Percentiles rank a stretch among this genome's conserved stretches.
Evolutionary conservation across 345 rosid genomes (phyloP).

Genomic region (Lagerstroemia speciosa): DNA sequence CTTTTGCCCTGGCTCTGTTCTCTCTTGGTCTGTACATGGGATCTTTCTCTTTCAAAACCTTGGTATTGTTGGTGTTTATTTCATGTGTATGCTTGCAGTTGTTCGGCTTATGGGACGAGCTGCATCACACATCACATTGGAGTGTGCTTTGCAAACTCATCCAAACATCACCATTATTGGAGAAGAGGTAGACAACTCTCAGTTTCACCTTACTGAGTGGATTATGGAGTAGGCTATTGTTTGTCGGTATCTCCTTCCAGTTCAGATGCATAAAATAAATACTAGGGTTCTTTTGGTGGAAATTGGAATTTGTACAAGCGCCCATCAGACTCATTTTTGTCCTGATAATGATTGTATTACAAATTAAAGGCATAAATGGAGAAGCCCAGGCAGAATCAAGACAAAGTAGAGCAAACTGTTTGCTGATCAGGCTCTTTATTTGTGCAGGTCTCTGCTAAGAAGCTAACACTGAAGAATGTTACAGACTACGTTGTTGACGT

Average conservation of each 20-base stretch:
- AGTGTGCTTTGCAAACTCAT: slow-evolving; percentile 97
- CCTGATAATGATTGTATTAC: neutral
- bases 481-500: slow-evolving; percentile 82
- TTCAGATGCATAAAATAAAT: neutral
- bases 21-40: neutral
- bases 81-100: slow-evolving; percentile 32
- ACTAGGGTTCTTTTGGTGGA: neutral
- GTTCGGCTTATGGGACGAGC: slow-evolving; percentile 99
- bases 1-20: neutral
- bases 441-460: slow-evolving; percentile 72
- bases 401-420: neutral
- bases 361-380: neutral
- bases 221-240: neutral
- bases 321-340: neutral
- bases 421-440: neutral
- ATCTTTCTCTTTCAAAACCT: no score
- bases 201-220: no score
- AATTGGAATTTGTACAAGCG: neutral
- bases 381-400: neutral
- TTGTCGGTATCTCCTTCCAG: neutral
- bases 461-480: slow-evolving; percentile 74
- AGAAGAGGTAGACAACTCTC: slow-evolving; percentile 58
- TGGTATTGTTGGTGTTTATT: no score
- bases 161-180: slow-evolving; percentile 90
- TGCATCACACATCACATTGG: slow-evolving; percentile 95